Base-by-base conservation (phyloP, 345 rosid genomes). In the Hibiscus mutabilis region DNA sequence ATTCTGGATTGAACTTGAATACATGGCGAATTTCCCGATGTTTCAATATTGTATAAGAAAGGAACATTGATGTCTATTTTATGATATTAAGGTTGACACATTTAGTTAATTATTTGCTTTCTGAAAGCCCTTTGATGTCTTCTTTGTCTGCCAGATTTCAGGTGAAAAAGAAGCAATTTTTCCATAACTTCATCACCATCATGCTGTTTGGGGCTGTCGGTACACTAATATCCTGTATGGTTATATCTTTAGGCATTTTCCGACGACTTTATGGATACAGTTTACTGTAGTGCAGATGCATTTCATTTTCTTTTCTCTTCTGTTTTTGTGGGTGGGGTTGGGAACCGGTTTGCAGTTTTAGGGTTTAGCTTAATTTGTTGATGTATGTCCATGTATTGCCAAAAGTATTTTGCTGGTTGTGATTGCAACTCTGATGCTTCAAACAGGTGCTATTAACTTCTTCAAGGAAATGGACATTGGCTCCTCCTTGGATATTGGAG, bases 141-240 rank as follows among this genome's bases (percentile, higher is more conserved):
- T 31, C 19, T 6, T 69, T 69, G 29, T 35, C 19, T 56, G 46
- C 6, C 92, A 95, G 98, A 84, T 95, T 95, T 84, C 99, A 95
- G 77, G 99, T 95, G 61, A 95, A 95, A 80, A 95, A 95, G 89
- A 95, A 95, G 85, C 97, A 90, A 24, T 95, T 95, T 69, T 95
- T 95, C 69, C 92, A 87, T 19, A 95, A 95, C 75, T 92, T 96
- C 71, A 92, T 92, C 35, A 96, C 93, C 56, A 96, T 96, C 76
- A 84, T 83, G 84, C 76, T 89, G 47, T 96, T 92, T 74, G 99
- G 98, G 66, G 99, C 97, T 51, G 63, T 96, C 57, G 99, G 99
- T 60, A 96, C 99, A 25, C 78, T 96, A 74, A 77, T 92, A 71
- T 88, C 94, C 10, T 92, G 92, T 78, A 73, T 77, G 8, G 22